Evolutionary conservation across 352 stramenopile genomes (phyloP), one percentile per base, ranked within the genome.

Genomic region (Pythium sp.): DNA sequence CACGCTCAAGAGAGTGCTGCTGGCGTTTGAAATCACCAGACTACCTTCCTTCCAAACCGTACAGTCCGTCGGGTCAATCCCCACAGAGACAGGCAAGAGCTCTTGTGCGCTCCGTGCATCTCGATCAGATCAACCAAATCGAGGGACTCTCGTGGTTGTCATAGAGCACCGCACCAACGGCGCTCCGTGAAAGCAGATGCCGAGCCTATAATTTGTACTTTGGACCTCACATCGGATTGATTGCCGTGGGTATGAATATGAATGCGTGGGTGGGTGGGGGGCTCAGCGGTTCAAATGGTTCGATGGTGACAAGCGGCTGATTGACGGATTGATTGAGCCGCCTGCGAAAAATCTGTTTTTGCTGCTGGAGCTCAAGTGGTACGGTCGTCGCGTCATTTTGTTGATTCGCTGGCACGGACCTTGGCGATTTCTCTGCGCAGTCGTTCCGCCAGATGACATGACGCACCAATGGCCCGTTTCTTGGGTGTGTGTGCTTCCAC

Each of bases 311-410:
- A 34, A 24, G 4, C 24, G 51, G 9, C 22, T 30, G 32, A 43
- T 43, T 38, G 32, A 38, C 32, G 32, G 12, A 43, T 12, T 36
- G 34, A 62, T 51, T 32, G 34, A 12, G 24, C 18, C 53, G 38
- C 24, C 24, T 30, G 22, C 24, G 53, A 47, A 47, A 47, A 20
- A 47, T 34, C n/a, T 30, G 5, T 22, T n/a, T 5, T 30, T n/a
- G n/a, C n/a, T 20, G 2, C 8, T 20, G 15, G 55, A 64, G 32
- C 30, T 63, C 30, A 26, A 64, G 46, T 28, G 41, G 41, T 64
- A 57, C 55, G 64, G 43, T 22, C 24, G 43, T 43, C 55, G 56
- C 64, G 64, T 70, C 64, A 34, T 65, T 53, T 46, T 58, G 22
- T 51, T 41, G 34, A 38, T 67, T 67, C 49, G 32, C 32, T 41